phyloP scores from a whole-genome alignment of 2,329 filamentous ascomycete species.

The Chrysoporthe cubensis region DNA sequence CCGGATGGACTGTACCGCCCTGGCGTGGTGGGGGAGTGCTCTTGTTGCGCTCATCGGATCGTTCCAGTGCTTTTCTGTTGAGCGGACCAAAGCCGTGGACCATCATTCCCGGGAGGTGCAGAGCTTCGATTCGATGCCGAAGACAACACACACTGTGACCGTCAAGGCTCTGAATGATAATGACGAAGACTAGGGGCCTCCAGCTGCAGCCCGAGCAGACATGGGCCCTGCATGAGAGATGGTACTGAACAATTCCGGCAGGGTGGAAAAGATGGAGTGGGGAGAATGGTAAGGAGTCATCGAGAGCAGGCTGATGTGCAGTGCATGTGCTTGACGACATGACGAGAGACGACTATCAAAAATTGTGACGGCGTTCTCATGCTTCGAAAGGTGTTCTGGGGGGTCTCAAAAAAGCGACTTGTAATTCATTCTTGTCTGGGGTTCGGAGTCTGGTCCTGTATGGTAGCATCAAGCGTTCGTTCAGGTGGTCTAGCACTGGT shows the following conservation, averaged over 20 bases:
- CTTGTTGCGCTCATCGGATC: slow-evolving; percentile 60
- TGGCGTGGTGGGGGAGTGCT: slow-evolving; percentile 68
- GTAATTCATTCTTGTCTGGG: not conserved
- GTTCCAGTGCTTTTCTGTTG: slow-evolving; percentile 62
- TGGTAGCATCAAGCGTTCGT: slow-evolving; percentile 6
- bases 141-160: slow-evolving; percentile 16
- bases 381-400: not conserved
- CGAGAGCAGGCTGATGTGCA: not conserved
- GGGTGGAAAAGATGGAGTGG: not conserved
- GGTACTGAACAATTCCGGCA: no score
- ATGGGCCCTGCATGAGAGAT: no score
- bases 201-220: not conserved
- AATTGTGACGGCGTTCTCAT: not conserved
- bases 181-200: slow-evolving; percentile 12
- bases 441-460: slow-evolving; percentile 1
- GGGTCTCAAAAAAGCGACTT: not conserved
- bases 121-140: slow-evolving; percentile 18
- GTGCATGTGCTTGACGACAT: not conserved
- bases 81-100: slow-evolving; percentile 35
- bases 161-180: slow-evolving; percentile 15
- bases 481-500: slow-evolving; percentile 13
- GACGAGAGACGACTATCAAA: not conserved
- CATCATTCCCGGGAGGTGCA: slow-evolving; percentile 22
- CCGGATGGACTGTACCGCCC: slow-evolving; percentile 60
- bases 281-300: no score